Evolutionary conservation across 169 alveolate genomes (phyloP), one percentile per base, ranked within the genome.

Genomic region (Plasmodium gonderi): DNA sequence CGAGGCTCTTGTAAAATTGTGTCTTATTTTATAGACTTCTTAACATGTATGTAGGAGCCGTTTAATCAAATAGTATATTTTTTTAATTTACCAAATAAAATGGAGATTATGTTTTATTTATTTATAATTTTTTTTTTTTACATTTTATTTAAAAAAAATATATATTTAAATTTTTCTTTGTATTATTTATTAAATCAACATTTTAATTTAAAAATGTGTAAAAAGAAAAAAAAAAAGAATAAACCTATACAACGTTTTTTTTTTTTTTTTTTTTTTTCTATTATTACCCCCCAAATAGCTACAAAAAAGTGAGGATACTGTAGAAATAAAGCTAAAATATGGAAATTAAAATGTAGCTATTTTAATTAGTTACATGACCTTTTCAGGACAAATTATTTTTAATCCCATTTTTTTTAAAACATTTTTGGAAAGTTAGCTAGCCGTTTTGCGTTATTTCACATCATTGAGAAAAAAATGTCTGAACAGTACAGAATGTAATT

Each of bases 321-420:
- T 45, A 26, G 2, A 38, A 31, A 31, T 20, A 33, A 65, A 65
- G 80, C 79, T 36, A 65, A 80, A 82, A 31, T 26, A 7, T 68
- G 76, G 80, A 67, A 20, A 69, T 31, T 33, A 79, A n/a, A 64
- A 69, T 23, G 81, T 74, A 47, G 83, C 83, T 69, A 83, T 69
- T 49, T 69, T 5, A 49, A 14, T 83, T 47, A 8, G 29, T 72
- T 49, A 69, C 82, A 17, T 83, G 92, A 69, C 92, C 68, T 11
- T 68, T 83, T 83, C 82, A 83, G 36, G 40, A n/a, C 26, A 79
- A 79, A 29, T 60, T 79, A 26, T 31, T 67, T 79, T 54, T 36
- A 78, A 33, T 78, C 12, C 20, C 40, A 7, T n/a, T 64, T 51
- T 79, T 79, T 29, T 26, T 51, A 49, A 33, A 11, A 29, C 42